Percentiles rank a stretch among this genome's conserved stretches.
These are phyloP conservation scores for Mucor irregularis DNA, from an alignment of 371 early-diverging fungal genomes.

Conservation along the genomic window DNA sequence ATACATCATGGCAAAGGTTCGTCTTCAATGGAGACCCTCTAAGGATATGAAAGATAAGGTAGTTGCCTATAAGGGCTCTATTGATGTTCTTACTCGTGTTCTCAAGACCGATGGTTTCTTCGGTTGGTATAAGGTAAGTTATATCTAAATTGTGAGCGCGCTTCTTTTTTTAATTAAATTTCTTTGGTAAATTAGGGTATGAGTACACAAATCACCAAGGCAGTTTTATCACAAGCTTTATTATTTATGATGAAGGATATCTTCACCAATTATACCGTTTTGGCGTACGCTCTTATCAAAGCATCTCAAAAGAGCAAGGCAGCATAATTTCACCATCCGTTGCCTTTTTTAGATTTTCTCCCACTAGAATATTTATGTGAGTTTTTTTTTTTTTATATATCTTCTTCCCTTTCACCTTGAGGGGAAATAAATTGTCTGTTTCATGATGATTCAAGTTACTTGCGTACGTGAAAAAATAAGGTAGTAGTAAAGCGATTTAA, in stretches of 20 bases:
- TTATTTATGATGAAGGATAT: constrained; percentile 94
- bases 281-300: constrained; percentile 51
- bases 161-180: too few relatives aligned
- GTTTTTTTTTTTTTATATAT: too few relatives aligned
- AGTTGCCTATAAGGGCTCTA: constrained; percentile 73
- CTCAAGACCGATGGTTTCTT: constrained; percentile 77
- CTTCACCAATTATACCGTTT: constrained; percentile 66
- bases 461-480: too few relatives aligned
- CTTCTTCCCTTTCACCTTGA: too few relatives aligned
- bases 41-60: constrained; percentile 55
- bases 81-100: constrained; percentile 86
- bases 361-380: too few relatives aligned
- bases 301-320: constrained; percentile 20
- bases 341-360: not conserved
- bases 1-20: constrained; percentile 97
- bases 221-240: constrained; percentile 93
- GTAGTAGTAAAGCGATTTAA: too few relatives aligned
- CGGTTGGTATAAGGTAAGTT: constrained; percentile 90
- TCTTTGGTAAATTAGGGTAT: constrained; percentile 89
- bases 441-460: too few relatives aligned
- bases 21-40: constrained; percentile 93
- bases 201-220: constrained; percentile 95
- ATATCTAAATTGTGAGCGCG: not conserved
- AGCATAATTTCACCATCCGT: not conserved
- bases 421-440: too few relatives aligned